A percentile compares a stretch with the other conserved stretches of the same genome.
Conservation (phyloP, 148 eudicot species). For the Polygonum aviculare region DNA sequence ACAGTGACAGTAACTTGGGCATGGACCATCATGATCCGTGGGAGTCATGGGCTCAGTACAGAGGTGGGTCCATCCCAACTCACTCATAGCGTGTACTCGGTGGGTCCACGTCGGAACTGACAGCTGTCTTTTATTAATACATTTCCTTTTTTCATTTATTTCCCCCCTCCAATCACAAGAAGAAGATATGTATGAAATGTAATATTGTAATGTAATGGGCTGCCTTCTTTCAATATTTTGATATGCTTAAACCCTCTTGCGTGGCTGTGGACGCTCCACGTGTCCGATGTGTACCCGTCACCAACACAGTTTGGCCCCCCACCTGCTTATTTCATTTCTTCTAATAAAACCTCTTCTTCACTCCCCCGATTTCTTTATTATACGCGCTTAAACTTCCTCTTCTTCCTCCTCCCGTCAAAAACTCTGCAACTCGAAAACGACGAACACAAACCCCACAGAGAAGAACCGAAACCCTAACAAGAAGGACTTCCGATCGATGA, state of each 20-base stretch:
- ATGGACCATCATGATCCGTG: slow-evolving; percentile 1
- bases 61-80: slow-evolving; percentile 1
- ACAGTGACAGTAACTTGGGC: not conserved
- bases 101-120: not conserved
- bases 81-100: not conserved
- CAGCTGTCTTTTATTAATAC: not conserved
- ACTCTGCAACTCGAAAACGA: not conserved
- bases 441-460: not conserved
- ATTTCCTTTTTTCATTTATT: not conserved
- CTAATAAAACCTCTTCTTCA: not conserved
- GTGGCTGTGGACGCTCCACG: slow-evolving; percentile 23
- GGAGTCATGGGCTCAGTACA: not conserved
- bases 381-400: not conserved
- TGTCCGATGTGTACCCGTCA: slow-evolving; percentile 18
- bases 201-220: not conserved
- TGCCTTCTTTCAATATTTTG: not conserved
- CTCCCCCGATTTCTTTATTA: not conserved
- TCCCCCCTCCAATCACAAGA: not conserved
- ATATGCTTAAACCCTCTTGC: slow-evolving; percentile 10
- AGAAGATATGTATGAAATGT: not conserved
- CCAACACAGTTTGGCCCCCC: slow-evolving; percentile 6
- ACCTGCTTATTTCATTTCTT: not conserved
- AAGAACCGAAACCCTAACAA: not conserved
- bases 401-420: not conserved
- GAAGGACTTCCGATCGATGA: not conserved